Conservation (phyloP, 1,284 basidiomycete species). For the Inonotus hispidus region DNA sequence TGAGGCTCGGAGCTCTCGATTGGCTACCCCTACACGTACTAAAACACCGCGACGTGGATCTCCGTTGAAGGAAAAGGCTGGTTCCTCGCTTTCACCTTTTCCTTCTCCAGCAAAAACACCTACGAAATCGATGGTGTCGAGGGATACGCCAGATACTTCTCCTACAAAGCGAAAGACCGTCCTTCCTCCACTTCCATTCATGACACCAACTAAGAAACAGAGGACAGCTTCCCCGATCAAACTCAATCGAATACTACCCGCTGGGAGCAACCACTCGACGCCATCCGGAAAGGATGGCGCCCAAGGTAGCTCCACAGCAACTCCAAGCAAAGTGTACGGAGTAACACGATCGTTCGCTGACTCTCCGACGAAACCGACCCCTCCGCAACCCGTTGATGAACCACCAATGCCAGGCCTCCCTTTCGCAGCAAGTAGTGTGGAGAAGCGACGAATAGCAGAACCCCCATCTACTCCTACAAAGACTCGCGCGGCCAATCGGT, state of each 20-base stretch:
- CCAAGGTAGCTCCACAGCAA: background rate
- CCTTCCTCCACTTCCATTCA: conserved; percentile 8
- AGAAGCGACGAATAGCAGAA: background rate
- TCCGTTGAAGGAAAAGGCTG: background rate
- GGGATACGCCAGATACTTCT: background rate
- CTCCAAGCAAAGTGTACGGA: conserved; percentile 3
- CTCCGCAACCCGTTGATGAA: background rate
- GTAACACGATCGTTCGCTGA: background rate
- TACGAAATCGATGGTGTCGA: background rate
- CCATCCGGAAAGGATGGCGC: background rate
- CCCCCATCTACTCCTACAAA: conserved; percentile 5
- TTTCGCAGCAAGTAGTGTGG: background rate
- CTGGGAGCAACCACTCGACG: background rate
- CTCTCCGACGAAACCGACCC: background rate
- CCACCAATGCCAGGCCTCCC: background rate
- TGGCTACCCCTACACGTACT: background rate
- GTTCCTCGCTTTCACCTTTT: background rate
- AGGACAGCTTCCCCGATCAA: conserved; percentile 8
- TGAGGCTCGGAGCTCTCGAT: conserved; percentile 3
- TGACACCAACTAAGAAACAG: conserved; percentile 11
- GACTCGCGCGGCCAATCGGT: background rate
- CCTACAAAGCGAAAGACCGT: conserved; percentile 12
- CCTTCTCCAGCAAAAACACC: conserved; percentile 6
- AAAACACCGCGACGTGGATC: background rate
- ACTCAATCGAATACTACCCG: conserved; percentile 14